These are phyloP conservation scores for Trametes sp. DNA, from an alignment of 1,284 basidiomycete genomes.

Conservation along the genomic window DNA sequence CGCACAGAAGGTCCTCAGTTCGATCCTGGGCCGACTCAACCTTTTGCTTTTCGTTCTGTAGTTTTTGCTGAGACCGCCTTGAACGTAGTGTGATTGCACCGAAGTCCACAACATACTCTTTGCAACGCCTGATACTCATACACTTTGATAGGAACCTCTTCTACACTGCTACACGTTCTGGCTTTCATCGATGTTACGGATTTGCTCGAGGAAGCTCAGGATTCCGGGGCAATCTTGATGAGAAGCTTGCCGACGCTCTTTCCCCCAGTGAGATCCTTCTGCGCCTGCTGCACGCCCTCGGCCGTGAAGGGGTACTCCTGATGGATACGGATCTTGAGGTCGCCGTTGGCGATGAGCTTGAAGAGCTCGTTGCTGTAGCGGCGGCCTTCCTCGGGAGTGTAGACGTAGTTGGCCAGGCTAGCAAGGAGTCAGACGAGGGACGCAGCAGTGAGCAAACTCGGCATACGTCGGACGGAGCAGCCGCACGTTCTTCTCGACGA, in stretches of 20 bases:
- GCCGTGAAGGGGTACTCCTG: slow-evolving; percentile 86
- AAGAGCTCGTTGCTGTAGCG: slow-evolving; percentile 76
- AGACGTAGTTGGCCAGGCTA: slow-evolving; percentile 73
- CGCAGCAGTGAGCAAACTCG: no score
- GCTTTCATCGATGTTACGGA: not conserved
- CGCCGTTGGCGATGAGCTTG: slow-evolving; percentile 64
- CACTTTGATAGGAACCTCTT: not conserved
- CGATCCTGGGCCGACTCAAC: slow-evolving; percentile 9
- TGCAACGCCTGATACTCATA: no score
- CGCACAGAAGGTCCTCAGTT: slow-evolving; percentile 10
- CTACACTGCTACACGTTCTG: not conserved
- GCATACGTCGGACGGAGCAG: slow-evolving; percentile 78
- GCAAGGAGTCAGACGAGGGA: no score
- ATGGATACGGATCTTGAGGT: slow-evolving; percentile 76
- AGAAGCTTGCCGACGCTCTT: slow-evolving; percentile 87
- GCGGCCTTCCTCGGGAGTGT: slow-evolving; percentile 74
- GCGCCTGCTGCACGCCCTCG: slow-evolving; percentile 82
- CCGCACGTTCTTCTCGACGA: slow-evolving; percentile 86
- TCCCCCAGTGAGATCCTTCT: slow-evolving; percentile 80
- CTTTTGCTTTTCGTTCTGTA: no score
- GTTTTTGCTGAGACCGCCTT: no score
- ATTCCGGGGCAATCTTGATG: slow-evolving; percentile 57
- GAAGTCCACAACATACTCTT: no score
- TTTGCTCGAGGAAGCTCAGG: not conserved
- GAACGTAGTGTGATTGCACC: no score